Percentiles rank a stretch among this genome's conserved stretches.
Evolutionary conservation across 805 yeast species (phyloP).

Genomic region (Schwanniomyces occidentalis): DNA sequence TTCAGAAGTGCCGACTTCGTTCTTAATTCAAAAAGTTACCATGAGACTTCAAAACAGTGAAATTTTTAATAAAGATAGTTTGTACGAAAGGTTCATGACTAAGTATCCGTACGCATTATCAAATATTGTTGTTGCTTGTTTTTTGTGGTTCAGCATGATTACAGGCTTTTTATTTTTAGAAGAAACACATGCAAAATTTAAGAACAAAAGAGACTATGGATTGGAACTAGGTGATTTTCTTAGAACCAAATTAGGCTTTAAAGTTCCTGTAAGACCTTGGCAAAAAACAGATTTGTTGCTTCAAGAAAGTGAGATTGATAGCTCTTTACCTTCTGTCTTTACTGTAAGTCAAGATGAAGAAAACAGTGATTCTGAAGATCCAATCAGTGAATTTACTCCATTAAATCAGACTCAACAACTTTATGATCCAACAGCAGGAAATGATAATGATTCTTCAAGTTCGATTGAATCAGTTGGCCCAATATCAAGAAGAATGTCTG

Average conservation of each 20-base stretch:
- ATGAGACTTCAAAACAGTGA: neutral
- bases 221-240: constrained; percentile 36
- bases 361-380: neutral
- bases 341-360: constrained; percentile 8
- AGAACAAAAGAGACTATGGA: constrained; percentile 27
- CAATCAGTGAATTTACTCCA: neutral
- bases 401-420: neutral
- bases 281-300: constrained; percentile 5
- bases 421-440: neutral
- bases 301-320: too few relatives aligned
- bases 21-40: neutral
- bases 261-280: constrained; percentile 33
- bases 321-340: constrained; percentile 1
- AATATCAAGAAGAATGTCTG: constrained; percentile 15
- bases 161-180: constrained; percentile 38
- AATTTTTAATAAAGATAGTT: neutral
- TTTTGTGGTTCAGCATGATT: constrained; percentile 24
- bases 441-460: neutral
- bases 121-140: constrained; percentile 31
- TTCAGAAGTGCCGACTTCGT: neutral
- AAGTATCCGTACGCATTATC: constrained; percentile 40
- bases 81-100: constrained; percentile 27
- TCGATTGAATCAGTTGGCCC: neutral
- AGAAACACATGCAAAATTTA: constrained; percentile 30
- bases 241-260: constrained; percentile 23